Evolutionary conservation across 352 stramenopile genomes (phyloP).

Genomic region (Pythium myriotylum): DNA sequence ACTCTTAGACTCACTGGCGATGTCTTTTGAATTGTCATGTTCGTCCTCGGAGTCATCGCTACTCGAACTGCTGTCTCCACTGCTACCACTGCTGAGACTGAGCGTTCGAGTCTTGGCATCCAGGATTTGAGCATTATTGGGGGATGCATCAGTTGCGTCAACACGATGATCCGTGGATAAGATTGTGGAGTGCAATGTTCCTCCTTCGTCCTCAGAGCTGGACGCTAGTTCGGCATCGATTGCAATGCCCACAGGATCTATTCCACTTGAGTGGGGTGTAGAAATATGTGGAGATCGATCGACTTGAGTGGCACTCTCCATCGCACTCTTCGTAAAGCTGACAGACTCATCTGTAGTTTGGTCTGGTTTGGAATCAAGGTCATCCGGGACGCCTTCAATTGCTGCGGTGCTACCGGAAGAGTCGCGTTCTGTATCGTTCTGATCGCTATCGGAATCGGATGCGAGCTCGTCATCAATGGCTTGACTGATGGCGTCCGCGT

Average conservation of each 20-base stretch:
- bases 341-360: too few relatives aligned
- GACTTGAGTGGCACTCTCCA: too few relatives aligned
- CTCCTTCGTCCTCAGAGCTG: slow-evolving; percentile 3
- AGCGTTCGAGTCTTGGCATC: slow-evolving; percentile 7
- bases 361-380: background rate
- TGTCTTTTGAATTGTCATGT: background rate
- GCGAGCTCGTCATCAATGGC: slow-evolving; percentile 44
- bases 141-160: too few relatives aligned
- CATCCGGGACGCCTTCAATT: background rate
- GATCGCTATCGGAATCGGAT: slow-evolving; percentile 25
- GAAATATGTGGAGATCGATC: too few relatives aligned
- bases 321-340: too few relatives aligned
- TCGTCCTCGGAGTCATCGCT: slow-evolving; percentile 1
- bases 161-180: background rate
- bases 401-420: too few relatives aligned
- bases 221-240: slow-evolving; percentile 31
- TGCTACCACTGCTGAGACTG: slow-evolving; percentile 17
- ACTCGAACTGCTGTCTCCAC: slow-evolving; percentile 14
- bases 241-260: background rate
- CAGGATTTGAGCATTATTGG: background rate
- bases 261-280: too few relatives aligned
- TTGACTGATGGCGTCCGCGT: slow-evolving; percentile 22
- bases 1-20: too few relatives aligned
- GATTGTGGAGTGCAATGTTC: background rate
- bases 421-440: background rate